Conservation (phyloP, 78 protist species). For the Mastigamoeba balamuthi region DNA sequence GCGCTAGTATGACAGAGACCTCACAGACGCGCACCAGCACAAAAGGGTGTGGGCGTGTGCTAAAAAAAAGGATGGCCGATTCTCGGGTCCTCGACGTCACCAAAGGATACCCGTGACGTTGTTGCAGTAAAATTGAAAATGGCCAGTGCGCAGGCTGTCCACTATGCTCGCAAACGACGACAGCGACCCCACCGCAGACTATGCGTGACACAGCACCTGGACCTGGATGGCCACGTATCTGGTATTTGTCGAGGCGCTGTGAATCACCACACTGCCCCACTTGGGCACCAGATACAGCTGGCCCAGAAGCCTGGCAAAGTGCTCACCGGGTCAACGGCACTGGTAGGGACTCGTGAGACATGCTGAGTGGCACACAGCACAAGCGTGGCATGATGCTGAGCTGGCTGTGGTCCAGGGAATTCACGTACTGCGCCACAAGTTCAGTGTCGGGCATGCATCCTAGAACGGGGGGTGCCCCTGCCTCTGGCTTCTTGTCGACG, state of each 20-base stretch:
- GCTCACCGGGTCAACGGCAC: background rate
- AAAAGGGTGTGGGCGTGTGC: too few species aligned
- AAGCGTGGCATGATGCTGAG: slow-evolving; percentile 3
- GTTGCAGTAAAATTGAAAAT: too few species aligned
- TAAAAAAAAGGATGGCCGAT: too few species aligned
- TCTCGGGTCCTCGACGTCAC: too few species aligned
- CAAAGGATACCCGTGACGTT: too few species aligned
- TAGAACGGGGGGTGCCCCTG: too few species aligned
- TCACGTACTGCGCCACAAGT: slow-evolving; percentile 26
- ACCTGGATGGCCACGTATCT: background rate
- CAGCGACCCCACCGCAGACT: slow-evolving; percentile 14
- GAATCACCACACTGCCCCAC: slow-evolving; percentile 48
- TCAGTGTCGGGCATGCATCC: slow-evolving; percentile 42
- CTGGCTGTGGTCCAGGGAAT: slow-evolving; percentile 8
- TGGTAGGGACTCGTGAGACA: background rate
- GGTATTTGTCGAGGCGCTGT: background rate
- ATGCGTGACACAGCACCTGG: slow-evolving; percentile 7
- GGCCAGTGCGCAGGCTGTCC: slow-evolving; percentile 25
- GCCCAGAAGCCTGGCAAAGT: background rate
- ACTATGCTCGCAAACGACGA: slow-evolving; percentile 11
- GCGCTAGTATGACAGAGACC: too few species aligned
- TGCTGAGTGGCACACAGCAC: background rate
- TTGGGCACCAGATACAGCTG: slow-evolving; percentile 39
- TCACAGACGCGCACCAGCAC: too few species aligned
- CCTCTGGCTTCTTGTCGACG: too few species aligned